Evolutionary conservation across 2,329 filamentous ascomycete genomes (phyloP).

Genomic region (Arthrobotrys sphaeroides): DNA sequence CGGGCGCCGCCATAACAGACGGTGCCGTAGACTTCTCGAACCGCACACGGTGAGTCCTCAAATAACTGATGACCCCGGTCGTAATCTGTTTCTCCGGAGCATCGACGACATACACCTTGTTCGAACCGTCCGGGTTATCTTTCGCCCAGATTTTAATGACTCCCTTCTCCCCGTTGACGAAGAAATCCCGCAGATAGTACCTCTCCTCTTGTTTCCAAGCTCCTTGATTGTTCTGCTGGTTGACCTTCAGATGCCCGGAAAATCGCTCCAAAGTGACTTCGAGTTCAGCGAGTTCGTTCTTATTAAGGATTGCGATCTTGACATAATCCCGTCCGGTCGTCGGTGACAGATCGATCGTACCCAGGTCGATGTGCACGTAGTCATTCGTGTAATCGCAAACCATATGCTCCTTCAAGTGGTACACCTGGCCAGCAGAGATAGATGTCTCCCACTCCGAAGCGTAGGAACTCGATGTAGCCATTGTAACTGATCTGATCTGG

Average conservation of each 20-base stretch:
- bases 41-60: not conserved
- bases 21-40: not conserved
- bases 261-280: not conserved
- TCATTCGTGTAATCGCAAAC: not conserved
- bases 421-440: not conserved
- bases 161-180: not conserved
- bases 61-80: not conserved
- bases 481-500: not conserved
- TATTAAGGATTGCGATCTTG: not conserved
- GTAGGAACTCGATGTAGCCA: not conserved
- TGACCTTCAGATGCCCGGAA: not conserved
- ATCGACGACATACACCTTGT: not conserved
- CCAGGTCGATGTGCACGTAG: not conserved
- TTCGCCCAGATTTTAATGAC: not conserved
- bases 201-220: not conserved
- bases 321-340: not conserved
- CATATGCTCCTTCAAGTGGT: not conserved
- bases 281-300: not conserved
- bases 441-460: not conserved
- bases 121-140: not conserved
- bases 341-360: not conserved
- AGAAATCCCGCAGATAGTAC: slow-evolving; percentile 13
- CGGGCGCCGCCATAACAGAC: not conserved
- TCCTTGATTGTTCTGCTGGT: not conserved
- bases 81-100: not conserved